phyloP scores from a whole-genome alignment of 352 stramenopile genomes.

The Peronospora tabacina region DNA sequence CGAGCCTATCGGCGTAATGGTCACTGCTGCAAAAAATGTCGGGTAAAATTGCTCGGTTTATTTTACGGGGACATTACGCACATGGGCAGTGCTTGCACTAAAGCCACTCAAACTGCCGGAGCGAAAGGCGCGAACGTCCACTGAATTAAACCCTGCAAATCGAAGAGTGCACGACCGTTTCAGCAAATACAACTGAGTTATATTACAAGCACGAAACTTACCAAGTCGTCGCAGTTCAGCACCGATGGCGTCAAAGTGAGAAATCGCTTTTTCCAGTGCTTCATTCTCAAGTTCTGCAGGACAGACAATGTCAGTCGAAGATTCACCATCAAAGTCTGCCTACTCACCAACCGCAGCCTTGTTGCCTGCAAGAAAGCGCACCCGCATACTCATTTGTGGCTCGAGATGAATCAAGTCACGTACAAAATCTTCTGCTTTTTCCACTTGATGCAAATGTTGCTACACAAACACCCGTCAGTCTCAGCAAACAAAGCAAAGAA shows the following conservation, averaged over 20 bases:
- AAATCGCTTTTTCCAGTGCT: slow-evolving; percentile 22
- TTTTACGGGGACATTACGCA: background rate
- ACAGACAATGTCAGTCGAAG: background rate
- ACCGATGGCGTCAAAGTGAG: slow-evolving; percentile 29
- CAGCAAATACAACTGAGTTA: background rate
- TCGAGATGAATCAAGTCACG: slow-evolving; percentile 36
- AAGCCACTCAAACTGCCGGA: slow-evolving; percentile 68
- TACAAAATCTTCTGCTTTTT: slow-evolving; percentile 59
- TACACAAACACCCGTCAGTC: slow-evolving; percentile 9
- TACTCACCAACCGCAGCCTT: slow-evolving; percentile 56
- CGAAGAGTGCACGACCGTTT: background rate
- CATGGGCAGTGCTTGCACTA: slow-evolving; percentile 8
- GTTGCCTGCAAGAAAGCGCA: slow-evolving; percentile 67
- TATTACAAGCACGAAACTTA: slow-evolving; percentile 10
- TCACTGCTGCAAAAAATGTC: slow-evolving; percentile 2
- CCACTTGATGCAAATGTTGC: slow-evolving; percentile 63
- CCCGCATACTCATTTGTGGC: slow-evolving; percentile 54
- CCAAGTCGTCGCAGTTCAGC: slow-evolving; percentile 35
- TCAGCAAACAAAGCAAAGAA: background rate
- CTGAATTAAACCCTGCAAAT: slow-evolving; percentile 42
- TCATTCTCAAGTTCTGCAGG: slow-evolving; percentile 37
- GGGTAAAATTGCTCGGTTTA: background rate
- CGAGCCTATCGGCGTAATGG: background rate
- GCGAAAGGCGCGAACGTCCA: slow-evolving; percentile 46
- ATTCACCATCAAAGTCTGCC: background rate